These are phyloP conservation scores for Penicillium cataractarum DNA, from an alignment of 495 filamentous ascomycete genomes.

Conservation along the genomic window DNA sequence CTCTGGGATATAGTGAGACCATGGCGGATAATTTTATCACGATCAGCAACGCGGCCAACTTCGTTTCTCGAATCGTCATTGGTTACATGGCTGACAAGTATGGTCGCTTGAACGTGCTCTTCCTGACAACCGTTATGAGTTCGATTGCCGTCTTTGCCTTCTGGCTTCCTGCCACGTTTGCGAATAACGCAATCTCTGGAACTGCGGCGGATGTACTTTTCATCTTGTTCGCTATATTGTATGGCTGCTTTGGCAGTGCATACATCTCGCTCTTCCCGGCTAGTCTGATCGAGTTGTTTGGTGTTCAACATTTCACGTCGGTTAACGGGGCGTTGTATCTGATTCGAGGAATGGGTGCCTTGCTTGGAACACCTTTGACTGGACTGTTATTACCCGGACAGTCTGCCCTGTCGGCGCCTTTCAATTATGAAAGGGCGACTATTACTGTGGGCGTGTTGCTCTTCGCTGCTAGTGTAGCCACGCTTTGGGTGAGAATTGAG, in stretches of 20 bases:
- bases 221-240: conserved; percentile 55
- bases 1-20: conserved; percentile 42
- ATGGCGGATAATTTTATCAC: conserved; percentile 54
- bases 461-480: conserved; percentile 38
- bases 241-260: conserved; percentile 54
- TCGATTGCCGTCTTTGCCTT: conserved; percentile 50
- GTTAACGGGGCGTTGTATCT: conserved; percentile 63
- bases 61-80: conserved; percentile 51
- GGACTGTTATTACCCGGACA: conserved; percentile 40
- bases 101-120: conserved; percentile 58
- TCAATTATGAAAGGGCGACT: conserved; percentile 33
- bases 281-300: conserved; percentile 60
- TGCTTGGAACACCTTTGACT: conserved; percentile 55
- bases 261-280: conserved; percentile 45
- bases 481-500: conserved; percentile 41
- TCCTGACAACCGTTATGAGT: conserved; percentile 51
- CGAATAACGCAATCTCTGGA: conserved; percentile 24
- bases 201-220: conserved; percentile 42
- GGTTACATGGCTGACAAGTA: conserved; percentile 52
- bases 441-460: conserved; percentile 38
- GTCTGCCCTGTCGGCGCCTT: conserved; percentile 24
- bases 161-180: conserved; percentile 47
- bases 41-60: conserved; percentile 58
- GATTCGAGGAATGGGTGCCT: conserved; percentile 56
- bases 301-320: conserved; percentile 59